Percentiles rank a stretch among this genome's conserved stretches.
phyloP scores from a whole-genome alignment of 2,329 filamentous ascomycete species.

The Cryphonectria parasitica region DNA sequence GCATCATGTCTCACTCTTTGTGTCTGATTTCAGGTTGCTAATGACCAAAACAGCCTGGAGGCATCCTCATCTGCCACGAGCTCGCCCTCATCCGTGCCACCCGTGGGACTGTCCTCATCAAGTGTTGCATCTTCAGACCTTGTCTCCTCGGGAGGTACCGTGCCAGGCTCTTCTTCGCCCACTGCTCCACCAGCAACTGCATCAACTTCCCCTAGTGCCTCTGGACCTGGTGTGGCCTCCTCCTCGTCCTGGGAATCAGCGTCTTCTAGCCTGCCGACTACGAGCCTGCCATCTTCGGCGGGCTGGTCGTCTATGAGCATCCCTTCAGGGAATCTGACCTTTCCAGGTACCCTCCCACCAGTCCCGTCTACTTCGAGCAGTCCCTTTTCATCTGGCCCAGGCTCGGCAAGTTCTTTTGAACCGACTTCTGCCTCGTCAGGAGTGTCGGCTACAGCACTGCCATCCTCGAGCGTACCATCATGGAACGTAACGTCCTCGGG shows the following conservation, averaged over 20 bases:
- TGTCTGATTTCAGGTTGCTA: neutral
- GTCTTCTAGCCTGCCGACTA: neutral
- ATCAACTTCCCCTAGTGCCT: neutral
- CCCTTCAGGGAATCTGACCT: neutral
- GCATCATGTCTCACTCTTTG: neutral
- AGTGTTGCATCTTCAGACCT: neutral
- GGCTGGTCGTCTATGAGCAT: neutral
- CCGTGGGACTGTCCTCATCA: neutral
- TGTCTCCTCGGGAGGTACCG: neutral
- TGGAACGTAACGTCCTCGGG: constrained; percentile 4
- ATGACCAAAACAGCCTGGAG: neutral
- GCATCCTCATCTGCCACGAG: neutral
- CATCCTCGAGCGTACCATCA: neutral
- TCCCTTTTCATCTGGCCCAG: neutral
- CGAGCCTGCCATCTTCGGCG: neutral
- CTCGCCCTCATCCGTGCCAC: neutral
- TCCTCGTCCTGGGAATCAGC: neutral
- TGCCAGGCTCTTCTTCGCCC: constrained; percentile 4
- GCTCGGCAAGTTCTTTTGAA: neutral
- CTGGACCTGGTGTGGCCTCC: neutral
- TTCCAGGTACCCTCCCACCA: neutral
- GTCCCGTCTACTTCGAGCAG: neutral
- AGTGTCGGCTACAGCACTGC: neutral
- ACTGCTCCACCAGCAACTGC: neutral
- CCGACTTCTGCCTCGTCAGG: neutral